Percentiles rank a stretch among this genome's conserved stretches.
These are phyloP conservation scores for Scutellaria minor DNA, from an alignment of 257 asterid species.

Conservation along the genomic window DNA sequence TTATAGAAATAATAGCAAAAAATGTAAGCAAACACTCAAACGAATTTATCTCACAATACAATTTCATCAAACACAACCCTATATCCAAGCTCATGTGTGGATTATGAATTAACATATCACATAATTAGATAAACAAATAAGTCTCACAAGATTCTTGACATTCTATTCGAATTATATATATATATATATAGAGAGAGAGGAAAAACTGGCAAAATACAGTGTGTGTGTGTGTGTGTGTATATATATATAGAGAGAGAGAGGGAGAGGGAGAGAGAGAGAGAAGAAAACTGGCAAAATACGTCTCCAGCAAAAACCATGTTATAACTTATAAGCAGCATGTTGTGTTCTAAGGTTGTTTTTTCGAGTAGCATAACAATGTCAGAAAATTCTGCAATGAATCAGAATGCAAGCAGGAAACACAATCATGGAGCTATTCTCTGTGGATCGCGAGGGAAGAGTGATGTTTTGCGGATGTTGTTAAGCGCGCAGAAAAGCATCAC, in stretches of 20 bases:
- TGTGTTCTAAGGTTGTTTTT: background rate
- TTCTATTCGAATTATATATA: too few species aligned
- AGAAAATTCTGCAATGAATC: background rate
- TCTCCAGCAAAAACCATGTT: background rate
- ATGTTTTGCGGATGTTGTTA: conserved; percentile 81
- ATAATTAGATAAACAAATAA: too few species aligned
- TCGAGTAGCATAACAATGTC: background rate
- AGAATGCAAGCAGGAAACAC: background rate
- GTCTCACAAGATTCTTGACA: too few species aligned
- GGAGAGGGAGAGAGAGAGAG: too few species aligned
- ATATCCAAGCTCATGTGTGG: too few species aligned
- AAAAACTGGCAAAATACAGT: background rate
- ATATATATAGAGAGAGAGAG: conserved; percentile 25
- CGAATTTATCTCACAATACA: too few species aligned
- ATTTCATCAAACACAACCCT: too few species aligned
- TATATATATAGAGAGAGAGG: conserved; percentile 22
- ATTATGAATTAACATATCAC: too few species aligned
- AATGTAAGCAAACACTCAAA: too few species aligned
- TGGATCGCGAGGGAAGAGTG: conserved; percentile 91
- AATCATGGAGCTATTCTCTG: conserved; percentile 71
- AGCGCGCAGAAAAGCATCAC: conserved; percentile 91
- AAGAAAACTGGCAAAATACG: background rate
- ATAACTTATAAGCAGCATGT: background rate
- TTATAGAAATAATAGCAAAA: too few species aligned
- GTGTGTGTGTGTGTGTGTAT: too few species aligned